phyloP scores from a whole-genome alignment of 768 basidiomycete species.

The Tricholoma terreum region DNA sequence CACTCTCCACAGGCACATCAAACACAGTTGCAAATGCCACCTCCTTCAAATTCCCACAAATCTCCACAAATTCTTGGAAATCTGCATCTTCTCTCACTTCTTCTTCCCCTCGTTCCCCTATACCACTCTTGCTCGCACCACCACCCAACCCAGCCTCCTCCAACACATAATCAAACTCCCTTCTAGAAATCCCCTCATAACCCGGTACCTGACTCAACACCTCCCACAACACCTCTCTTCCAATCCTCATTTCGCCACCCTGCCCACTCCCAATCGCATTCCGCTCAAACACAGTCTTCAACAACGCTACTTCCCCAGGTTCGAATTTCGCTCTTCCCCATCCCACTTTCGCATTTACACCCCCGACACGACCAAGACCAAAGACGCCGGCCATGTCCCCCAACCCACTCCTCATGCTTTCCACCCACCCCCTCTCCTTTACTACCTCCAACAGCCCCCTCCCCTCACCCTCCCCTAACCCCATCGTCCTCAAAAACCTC shows the following conservation, averaged over 20 bases:
- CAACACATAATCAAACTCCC: constrained; percentile 56
- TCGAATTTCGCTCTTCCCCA: constrained; percentile 37
- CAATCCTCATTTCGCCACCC: constrained; percentile 31
- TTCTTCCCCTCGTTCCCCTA: not conserved
- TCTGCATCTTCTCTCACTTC: constrained; percentile 41
- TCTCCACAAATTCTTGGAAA: constrained; percentile 88
- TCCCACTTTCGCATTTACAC: constrained; percentile 7
- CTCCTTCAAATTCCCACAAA: constrained; percentile 73
- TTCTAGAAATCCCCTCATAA: constrained; percentile 44
- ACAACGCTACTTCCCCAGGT: constrained; percentile 39
- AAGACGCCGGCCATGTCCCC: constrained; percentile 43
- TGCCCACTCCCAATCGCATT: too few species aligned
- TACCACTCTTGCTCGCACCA: constrained; percentile 20
- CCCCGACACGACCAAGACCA: constrained; percentile 24
- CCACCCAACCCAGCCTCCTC: constrained; percentile 61
- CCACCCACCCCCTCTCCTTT: constrained; percentile 22
- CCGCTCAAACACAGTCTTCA: constrained; percentile 37
- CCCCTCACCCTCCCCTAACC: constrained; percentile 56
- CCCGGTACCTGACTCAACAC: constrained; percentile 47
- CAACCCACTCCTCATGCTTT: constrained; percentile 18
- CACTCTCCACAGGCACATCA: constrained; percentile 16
- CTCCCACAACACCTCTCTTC: constrained; percentile 37
- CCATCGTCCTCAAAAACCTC: constrained; percentile 81
- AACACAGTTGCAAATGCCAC: constrained; percentile 44
- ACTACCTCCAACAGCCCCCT: constrained; percentile 19